Conservation (phyloP, 2,329 filamentous ascomycete genomes). For the Colletotrichum spaethianum region DNA sequence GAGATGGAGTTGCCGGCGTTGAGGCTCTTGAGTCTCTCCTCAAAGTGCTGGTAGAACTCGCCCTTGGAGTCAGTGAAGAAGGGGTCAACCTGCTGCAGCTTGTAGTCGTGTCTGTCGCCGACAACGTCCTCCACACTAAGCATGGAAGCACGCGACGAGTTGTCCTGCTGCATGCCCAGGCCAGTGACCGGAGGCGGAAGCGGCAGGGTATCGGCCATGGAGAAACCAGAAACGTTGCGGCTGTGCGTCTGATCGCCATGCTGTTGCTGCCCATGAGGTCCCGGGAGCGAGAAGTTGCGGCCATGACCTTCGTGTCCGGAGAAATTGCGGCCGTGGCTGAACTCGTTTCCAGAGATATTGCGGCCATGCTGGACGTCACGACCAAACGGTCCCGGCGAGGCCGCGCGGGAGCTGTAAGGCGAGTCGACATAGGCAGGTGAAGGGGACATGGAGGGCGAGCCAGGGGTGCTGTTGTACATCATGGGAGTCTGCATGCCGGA, state of each 20-base stretch:
- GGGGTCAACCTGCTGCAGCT: constrained; percentile 76
- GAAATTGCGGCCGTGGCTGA: constrained; percentile 29
- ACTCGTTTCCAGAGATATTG: constrained; percentile 17
- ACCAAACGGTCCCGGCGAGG: constrained; percentile 22
- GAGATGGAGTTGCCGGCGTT: constrained; percentile 69
- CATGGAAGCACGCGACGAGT: constrained; percentile 53
- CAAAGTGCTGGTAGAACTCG: constrained; percentile 72
- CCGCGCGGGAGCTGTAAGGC: constrained; percentile 30
- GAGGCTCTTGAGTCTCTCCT: constrained; percentile 68
- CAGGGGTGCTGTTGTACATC: constrained; percentile 33
- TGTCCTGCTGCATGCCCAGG: constrained; percentile 40
- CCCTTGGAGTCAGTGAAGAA: constrained; percentile 77
- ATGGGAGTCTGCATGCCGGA: constrained; percentile 35
- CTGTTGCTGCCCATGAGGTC: constrained; percentile 27
- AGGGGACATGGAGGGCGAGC: constrained; percentile 36
- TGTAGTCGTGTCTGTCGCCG: constrained; percentile 72
- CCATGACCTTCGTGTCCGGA: constrained; percentile 13
- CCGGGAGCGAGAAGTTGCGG: constrained; percentile 36
- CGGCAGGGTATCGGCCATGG: constrained; percentile 47
- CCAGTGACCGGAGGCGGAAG: constrained; percentile 41
- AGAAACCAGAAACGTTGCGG: constrained; percentile 36
- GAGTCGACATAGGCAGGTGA: constrained; percentile 34
- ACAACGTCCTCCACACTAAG: constrained; percentile 71
- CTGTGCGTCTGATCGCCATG: constrained; percentile 14
- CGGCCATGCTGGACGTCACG: constrained; percentile 26